Percentiles rank a stretch among this genome's conserved stretches.
Evolutionary conservation across 495 filamentous ascomycete species (phyloP).

Genomic region (Echria macrotheca): DNA sequence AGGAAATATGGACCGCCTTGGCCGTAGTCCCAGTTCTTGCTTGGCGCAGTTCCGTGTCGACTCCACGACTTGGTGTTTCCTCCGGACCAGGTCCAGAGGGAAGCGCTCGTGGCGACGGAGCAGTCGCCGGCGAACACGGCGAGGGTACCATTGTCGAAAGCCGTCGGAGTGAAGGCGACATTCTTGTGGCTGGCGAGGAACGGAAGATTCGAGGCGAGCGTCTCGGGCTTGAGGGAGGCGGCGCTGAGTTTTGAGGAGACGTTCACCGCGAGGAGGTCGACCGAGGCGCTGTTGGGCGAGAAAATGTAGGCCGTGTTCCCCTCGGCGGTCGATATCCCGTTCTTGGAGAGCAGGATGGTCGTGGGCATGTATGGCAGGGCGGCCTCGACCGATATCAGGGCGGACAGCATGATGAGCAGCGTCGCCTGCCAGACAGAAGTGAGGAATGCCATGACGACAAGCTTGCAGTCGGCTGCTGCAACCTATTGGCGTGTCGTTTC

Average conservation of each 20-base stretch:
- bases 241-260: conserved; percentile 50
- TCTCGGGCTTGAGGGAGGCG: conserved; percentile 47
- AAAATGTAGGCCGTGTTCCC: conserved; percentile 55
- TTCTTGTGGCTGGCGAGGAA: conserved; percentile 47
- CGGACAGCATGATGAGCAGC: conserved; percentile 1
- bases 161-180: conserved; percentile 55
- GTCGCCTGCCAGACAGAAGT: conserved; percentile 8
- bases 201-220: conserved; percentile 57
- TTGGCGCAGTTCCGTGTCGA: conserved; percentile 19
- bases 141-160: conserved; percentile 61
- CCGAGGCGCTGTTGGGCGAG: conserved; percentile 37
- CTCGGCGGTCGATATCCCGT: conserved; percentile 32
- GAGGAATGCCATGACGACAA: background rate
- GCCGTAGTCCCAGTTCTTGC: conserved; percentile 16
- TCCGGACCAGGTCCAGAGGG: conserved; percentile 35
- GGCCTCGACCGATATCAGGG: conserved; percentile 4
- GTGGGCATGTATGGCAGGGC: conserved; percentile 72
- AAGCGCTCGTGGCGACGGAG: conserved; percentile 26
- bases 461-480: background rate
- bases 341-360: conserved; percentile 51
- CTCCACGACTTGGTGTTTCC: conserved; percentile 24
- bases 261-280: conserved; percentile 55
- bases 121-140: conserved; percentile 69
- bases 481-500: conserved; percentile 1
- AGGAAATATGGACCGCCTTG: conserved; percentile 58